Evolutionary conservation across 441 rosid species (phyloP), one percentile per base, ranked within the genome.

Genomic region (Aleurites moluccanus): DNA sequence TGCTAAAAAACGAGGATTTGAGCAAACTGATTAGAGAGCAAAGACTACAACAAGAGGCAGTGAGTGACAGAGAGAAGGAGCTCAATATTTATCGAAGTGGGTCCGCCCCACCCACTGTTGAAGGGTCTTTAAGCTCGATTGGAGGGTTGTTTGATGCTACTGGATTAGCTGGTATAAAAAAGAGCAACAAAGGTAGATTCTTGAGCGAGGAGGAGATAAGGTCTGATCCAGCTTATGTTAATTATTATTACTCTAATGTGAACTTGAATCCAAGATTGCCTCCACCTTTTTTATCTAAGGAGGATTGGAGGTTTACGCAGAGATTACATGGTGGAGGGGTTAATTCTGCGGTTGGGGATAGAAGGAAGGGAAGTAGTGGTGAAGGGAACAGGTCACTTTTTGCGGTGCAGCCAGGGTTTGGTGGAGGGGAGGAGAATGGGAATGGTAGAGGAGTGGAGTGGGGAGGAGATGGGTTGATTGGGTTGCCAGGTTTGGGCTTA

Each of bases 41-140:
- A 68, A 81, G 84, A 73, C 71, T 74, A 27, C 84, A 81, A 23
- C 87, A 82, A 78, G 85, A 78, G 63, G 78, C 78, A 56, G 75
- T 76, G 13, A 67, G 80, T 76, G 91, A 85, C 73, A 84, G 84
- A 64, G 92, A 88, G 77, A 85, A 80, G 52, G 92, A 88, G 52
- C 87, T 84, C 72, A 84, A 78, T 64, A 82, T 88, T 73, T 85
- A 78, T 65, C 67, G 96, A 75, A 89, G 91, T 82, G 96, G 93
- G 68, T 90, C 96, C 14, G 93, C 96, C 21, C 96, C 96, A 0
- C 96, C 96, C 40, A 87, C 93, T 1, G 90, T 90, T 28, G 93
- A 90, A 74, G 96, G 96, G 55, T 83, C 96, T 45, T 71, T 85
- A 71, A 85, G 57, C 78, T 86, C 95, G 7, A 83, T 87, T 66